Base-by-base conservation (phyloP, 176 grass and related monocot genomes). In the Carex pumila region DNA sequence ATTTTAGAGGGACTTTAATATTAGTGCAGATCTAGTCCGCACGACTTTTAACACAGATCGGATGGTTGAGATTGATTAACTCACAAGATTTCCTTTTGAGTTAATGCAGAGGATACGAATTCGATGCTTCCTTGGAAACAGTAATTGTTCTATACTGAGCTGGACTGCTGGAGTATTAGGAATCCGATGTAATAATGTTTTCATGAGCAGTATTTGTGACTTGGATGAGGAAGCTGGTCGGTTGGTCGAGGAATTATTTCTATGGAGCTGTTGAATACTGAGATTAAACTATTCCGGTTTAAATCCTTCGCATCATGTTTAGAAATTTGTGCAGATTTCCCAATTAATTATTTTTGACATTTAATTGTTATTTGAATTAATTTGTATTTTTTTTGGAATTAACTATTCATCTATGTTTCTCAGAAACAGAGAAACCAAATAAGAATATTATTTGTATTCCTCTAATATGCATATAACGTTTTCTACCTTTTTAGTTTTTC, bases 181-280 rank as follows among this genome's bases (percentile, higher is more conserved):
- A 14, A 30, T 22, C 10, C 1, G 5, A 4, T 65, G 13, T 21
- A 25, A 19, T 74, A 74, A 65, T 65, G 29, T 45, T 66, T 66
- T 14, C 36, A 47, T 63, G 9, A 43, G 21, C 11, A 67, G 80
- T 50, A 13, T 25, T 74, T 50, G 41, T 65, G 80, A 82, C 80
- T 82, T 65, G 60, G 80, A 82, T 43, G 59, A 67, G 39, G 80
- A 82, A 49, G 57, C 61, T 81, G 56, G 80, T 82, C 80, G 80
- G 80, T 66, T 66, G 61, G 80, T 17, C 67, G 2, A 62, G 80
- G 61, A 82, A 29, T 53, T 82, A 41, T 82, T 67, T 67, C 15
- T 30, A 61, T 65, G n/a, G 36, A 81, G 60, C 13, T 54, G 60
- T 82, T 82, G 45, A 82, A 45, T 50, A 50, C 9, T 50, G 47